Evolutionary conservation across 306 rosid genomes (phyloP), one percentile per base, ranked within the genome.

Genomic region (Fagus sylvatica): DNA sequence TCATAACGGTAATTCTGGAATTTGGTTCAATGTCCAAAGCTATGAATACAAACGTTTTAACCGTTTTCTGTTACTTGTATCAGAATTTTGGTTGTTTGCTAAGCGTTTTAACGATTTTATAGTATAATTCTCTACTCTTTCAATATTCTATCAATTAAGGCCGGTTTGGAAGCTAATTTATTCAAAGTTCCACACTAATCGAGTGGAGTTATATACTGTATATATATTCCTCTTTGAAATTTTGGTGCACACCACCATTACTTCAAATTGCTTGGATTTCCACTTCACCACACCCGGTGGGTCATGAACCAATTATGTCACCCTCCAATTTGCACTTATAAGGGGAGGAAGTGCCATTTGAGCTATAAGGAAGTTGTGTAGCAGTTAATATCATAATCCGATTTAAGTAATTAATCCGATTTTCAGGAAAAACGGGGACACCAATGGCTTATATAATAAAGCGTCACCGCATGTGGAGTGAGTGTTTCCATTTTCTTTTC

Each of bases 381-480:
- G 73, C 33, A 36, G 73, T 82, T 36, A n/a, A 22, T 22, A 22
- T 22, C 28, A 22, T 22, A 22, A 22, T 22, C 28, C 59, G 48
- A 34, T 41, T 22, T 56, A 36, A 46, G 62, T 80, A 66, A 22
- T 74, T 7, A 34, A 49, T n/a, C 60, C 16, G 55, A 22, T 66
- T 87, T 87, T 78, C 85, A 89, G 91, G 75, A 77, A 81, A 34
- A 82, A 72, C 64, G 83, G 84, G 77, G 90, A 86, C 17, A 61
- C 40, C 43, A 86, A 71, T 61, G 73, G 82, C 67, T 80, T 78
- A 13, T 71, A 73, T 30, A 78, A 82, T 2, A 19, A 65, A 11
- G 48, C 82, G 16, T 76, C 78, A 4, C 42, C 53, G 69, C 71
- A 74, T 61, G 41, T 4, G 54, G 80, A 80, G 94, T 90, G 67